Evolutionary conservation across 768 basidiomycete genomes (phyloP), one percentile per base, ranked within the genome.

Genomic region (Leccinellum albellum): DNA sequence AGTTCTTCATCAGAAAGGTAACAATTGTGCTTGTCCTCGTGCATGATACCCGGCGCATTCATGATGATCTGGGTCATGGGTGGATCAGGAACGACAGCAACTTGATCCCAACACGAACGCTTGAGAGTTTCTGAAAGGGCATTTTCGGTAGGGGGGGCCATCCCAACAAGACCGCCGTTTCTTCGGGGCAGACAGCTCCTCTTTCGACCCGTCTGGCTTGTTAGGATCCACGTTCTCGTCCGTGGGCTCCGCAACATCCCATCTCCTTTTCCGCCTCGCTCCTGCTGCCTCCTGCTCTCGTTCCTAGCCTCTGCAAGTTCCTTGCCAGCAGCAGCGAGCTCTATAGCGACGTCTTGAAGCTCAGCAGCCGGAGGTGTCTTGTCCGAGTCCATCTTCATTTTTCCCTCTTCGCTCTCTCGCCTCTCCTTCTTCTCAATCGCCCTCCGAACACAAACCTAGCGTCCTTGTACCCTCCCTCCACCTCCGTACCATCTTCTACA

Each of bases 121-220:
- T 94, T 95, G 28, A 90, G 89, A 17, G 88, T 84, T 62, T 91
- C 86, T 37, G 78, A 70, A 33, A 68, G 64, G 13, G 13, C 4
- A 55, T 78, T 80, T 55, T 93, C 92, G 4, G 87, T 83, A 12
- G 95, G 94, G 0, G 94, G 85, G 52, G 94, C n/a, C 93, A 72
- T 98, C 96, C 96, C 96, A 98, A 50, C 96, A 82, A 55, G 95
- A 98, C 63, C 93, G 86, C 58, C 92, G 88, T 75, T 96, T 96
- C 75, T 91, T 94, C 45, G 91, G 86, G 23, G 86, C 86, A 55
- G 87, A 83, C 26, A 79, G 81, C 52, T 90, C 90, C 64, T 91
- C 85, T 70, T 89, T 86, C 6, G 85, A 86, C 68, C 89, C 85
- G 59, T 82, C 82, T 59, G 69, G 73, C 70, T 79, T 78, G 53